Base-by-base conservation (phyloP, 2,329 filamentous ascomycete genomes). In the Xylaria sp. region DNA sequence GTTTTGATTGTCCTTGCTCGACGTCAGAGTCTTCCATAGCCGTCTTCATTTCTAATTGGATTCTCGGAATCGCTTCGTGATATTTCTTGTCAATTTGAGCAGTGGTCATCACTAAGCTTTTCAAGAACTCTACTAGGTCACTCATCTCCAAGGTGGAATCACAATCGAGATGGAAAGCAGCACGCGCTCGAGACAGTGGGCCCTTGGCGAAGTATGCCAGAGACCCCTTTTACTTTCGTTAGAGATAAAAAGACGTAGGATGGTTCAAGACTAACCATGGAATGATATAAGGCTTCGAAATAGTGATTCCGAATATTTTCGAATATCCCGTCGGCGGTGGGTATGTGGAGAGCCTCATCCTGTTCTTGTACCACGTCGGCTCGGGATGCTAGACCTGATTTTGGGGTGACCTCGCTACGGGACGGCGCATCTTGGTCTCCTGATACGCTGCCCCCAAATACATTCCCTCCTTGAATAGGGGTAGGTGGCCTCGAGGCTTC, bases 181-280 rank as follows among this genome's bases (percentile, higher is more conserved):
- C 91, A 68, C 92, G 88, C 55, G 92, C 90, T 73, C 92, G 87
- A 54, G 92, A 93, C 23, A 96, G 82, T 1, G 93, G 92, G 0
- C 92, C 93, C 82, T 96, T 96, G 23, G 91, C 91, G 80, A 95
- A 94, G 79, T 94, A 96, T 67, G 92, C 92, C 66, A 95, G 82
- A 3, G 92, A 93, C 41, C 91, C 92, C 86, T 92, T 28, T 28
- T 81, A 9, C 78, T 81, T 12, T 82, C 73, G 77, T 87, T 85
- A 71, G 86, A 54, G 12, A 63, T 12, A 58, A 44, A 13, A 23
- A 34, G 1, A 51, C 1, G 48, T 10, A 41, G 25, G 37, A 56
- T 20, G 23, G 41, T 20, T 18, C 67, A 81, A 81, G 41, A 74
- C 83, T 15, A 79, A 88, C 88, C 84, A 88, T 86, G 66, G 90